Evolutionary conservation across 768 basidiomycete species (phyloP).

Genomic region (Agaricus sinodeliciosus): DNA sequence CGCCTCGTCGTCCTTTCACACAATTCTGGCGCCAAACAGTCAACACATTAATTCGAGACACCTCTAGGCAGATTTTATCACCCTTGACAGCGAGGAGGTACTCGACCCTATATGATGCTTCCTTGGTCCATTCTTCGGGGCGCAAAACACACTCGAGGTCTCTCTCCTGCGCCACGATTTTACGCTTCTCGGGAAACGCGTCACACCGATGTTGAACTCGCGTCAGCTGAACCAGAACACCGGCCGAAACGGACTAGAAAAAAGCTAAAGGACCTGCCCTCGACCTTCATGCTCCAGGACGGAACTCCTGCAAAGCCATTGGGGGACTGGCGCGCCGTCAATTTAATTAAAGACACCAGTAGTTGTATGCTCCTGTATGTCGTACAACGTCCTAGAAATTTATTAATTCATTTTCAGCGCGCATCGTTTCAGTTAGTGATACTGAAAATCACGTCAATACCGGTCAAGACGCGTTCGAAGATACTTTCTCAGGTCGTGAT

Average conservation of each 20-base stretch:
- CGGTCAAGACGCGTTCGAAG: background rate
- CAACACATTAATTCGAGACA: background rate
- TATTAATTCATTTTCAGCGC: slow-evolving; percentile 5
- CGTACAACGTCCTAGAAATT: background rate
- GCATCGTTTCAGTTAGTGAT: background rate
- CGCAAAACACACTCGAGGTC: background rate
- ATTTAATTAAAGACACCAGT: slow-evolving; percentile 15
- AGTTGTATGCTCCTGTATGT: slow-evolving; percentile 7
- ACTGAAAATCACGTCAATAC: slow-evolving; percentile 9
- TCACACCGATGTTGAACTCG: slow-evolving; percentile 6
- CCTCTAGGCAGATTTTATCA: background rate
- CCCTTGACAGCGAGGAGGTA: slow-evolving; percentile 4
- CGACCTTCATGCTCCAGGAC: slow-evolving; percentile 33
- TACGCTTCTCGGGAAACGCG: slow-evolving; percentile 2
- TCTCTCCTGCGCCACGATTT: background rate
- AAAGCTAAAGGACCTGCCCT: slow-evolving; percentile 53
- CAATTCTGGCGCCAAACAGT: slow-evolving; percentile 5
- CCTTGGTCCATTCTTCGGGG: slow-evolving; percentile 1
- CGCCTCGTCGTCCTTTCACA: slow-evolving; percentile 20
- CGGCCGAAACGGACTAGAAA: slow-evolving; percentile 27
- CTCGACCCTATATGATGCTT: slow-evolving; percentile 1
- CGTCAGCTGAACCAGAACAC: background rate
- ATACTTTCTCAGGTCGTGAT: too few relatives aligned
- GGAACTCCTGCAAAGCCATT: slow-evolving; percentile 38
- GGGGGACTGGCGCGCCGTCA: slow-evolving; percentile 26